Conservation (phyloP, 805 yeast genomes). For the Ogataea paradorogensis region DNA sequence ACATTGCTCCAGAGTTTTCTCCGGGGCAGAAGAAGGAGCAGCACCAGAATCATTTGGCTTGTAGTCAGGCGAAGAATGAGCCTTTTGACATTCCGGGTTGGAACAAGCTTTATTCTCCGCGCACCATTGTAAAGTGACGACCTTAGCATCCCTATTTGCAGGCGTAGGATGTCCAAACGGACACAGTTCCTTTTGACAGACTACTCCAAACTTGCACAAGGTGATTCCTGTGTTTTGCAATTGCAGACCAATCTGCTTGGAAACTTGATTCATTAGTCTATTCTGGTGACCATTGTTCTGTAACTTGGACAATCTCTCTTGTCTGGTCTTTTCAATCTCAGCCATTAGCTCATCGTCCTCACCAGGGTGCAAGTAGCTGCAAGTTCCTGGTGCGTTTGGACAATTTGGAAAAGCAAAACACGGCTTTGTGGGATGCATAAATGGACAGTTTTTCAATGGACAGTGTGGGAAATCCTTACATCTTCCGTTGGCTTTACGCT, state of each 20-base stretch:
- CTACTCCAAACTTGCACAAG: constrained; percentile 71
- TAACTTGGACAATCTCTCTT: constrained; percentile 19
- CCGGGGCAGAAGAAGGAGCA: constrained; percentile 24
- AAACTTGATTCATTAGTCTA: constrained; percentile 31
- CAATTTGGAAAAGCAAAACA: constrained; percentile 79
- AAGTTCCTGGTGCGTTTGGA: constrained; percentile 75
- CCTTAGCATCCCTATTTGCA: constrained; percentile 70
- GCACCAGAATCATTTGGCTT: constrained; percentile 27
- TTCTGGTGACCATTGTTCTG: constrained; percentile 24
- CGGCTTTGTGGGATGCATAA: constrained; percentile 74
- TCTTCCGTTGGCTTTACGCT: constrained; percentile 55
- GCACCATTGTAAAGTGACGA: constrained; percentile 73
- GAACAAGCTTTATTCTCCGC: constrained; percentile 61
- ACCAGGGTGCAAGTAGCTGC: constrained; percentile 79
- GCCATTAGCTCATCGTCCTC: constrained; percentile 75
- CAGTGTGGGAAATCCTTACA: constrained; percentile 74
- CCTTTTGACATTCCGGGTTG: constrained; percentile 60
- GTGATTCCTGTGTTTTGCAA: constrained; percentile 42
- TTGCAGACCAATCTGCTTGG: constrained; percentile 34
- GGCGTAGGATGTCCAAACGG: constrained; percentile 93
- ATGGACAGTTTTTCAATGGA: constrained; percentile 59
- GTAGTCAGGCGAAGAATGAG: constrained; percentile 76
- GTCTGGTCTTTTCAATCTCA: constrained; percentile 60
- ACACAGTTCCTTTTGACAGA: constrained; percentile 76
- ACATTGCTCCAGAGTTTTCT: constrained; percentile 73